A percentile compares a stretch with the other conserved stretches of the same genome.
Evolutionary conservation across 2,329 filamentous ascomycete genomes (phyloP).

Genomic region (Ceratocystis harringtonii): DNA sequence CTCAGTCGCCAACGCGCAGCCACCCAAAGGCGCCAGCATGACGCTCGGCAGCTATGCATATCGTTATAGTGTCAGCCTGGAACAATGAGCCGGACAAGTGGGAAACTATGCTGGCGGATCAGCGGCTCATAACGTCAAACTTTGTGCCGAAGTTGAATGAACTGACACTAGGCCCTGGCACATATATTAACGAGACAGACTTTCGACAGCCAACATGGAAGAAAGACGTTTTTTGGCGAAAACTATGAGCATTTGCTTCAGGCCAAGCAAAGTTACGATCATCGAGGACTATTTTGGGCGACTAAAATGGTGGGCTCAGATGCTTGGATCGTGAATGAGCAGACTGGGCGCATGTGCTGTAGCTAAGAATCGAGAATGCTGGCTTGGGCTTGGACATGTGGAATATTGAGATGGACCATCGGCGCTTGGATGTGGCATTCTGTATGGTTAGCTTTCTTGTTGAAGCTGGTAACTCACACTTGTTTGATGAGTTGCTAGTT

Average conservation of each 20-base stretch:
- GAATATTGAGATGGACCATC: no score
- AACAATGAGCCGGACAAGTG: constrained; percentile 11
- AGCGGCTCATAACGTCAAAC: constrained; percentile 21
- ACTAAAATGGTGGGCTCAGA: constrained; percentile 37
- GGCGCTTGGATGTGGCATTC: no score
- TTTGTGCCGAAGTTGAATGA: constrained; percentile 24
- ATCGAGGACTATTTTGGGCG: constrained; percentile 32
- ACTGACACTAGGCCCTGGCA: constrained; percentile 29
- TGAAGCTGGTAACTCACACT: no score
- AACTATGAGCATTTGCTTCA: constrained; percentile 30
- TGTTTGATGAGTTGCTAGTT: no score
- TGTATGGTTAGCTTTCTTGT: no score
- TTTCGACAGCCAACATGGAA: constrained; percentile 31
- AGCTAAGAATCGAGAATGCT: background rate
- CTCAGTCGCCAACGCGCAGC: constrained; percentile 24
- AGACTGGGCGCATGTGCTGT: constrained; percentile 29
- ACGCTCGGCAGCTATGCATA: constrained; percentile 16
- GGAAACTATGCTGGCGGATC: constrained; percentile 11
- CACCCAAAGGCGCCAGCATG: constrained; percentile 21
- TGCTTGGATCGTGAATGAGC: constrained; percentile 28
- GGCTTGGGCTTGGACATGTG: background rate
- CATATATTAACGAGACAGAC: constrained; percentile 39
- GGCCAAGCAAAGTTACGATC: constrained; percentile 39
- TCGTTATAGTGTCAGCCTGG: constrained; percentile 10
- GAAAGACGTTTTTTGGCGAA: constrained; percentile 26